Percentiles rank a stretch among this genome's conserved stretches.
Evolutionary conservation across 768 basidiomycete genomes (phyloP).

Genomic region (Boletus rufocinnamomeus): DNA sequence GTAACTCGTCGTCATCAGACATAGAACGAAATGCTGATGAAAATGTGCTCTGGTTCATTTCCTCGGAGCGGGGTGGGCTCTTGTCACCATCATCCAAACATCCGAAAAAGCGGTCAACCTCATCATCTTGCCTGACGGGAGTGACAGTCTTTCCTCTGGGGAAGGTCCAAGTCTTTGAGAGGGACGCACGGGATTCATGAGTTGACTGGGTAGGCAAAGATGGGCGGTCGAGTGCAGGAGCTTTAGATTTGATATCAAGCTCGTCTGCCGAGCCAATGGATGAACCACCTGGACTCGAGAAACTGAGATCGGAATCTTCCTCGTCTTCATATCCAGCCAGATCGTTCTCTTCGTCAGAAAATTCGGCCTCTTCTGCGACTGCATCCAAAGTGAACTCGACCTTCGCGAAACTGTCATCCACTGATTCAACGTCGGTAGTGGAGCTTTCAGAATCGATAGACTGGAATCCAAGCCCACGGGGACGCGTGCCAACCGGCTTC

Average conservation of each 20-base stretch:
- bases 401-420: slow-evolving; percentile 44
- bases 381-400: slow-evolving; percentile 53
- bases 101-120: slow-evolving; percentile 78
- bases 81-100: slow-evolving; percentile 60
- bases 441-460: slow-evolving; percentile 70
- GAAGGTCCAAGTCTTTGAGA: slow-evolving; percentile 75
- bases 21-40: slow-evolving; percentile 48
- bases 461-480: slow-evolving; percentile 51
- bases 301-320: slow-evolving; percentile 54
- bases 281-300: slow-evolving; percentile 47
- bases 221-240: slow-evolving; percentile 3
- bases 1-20: slow-evolving; percentile 51
- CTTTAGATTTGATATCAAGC: slow-evolving; percentile 23
- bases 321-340: slow-evolving; percentile 73
- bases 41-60: slow-evolving; percentile 63
- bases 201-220: slow-evolving; percentile 17
- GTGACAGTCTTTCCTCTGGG: slow-evolving; percentile 38
- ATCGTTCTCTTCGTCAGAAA: slow-evolving; percentile 50
- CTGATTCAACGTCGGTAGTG: slow-evolving; percentile 66
- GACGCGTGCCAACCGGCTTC: slow-evolving; percentile 32
- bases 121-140: slow-evolving; percentile 35
- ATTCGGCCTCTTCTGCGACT: slow-evolving; percentile 57
- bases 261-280: slow-evolving; percentile 60
- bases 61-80: slow-evolving; percentile 47
- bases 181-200: slow-evolving; percentile 42